These are phyloP conservation scores for Tripterygium wilfordii DNA, from an alignment of 177 flowering plant genomes.

Conservation along the genomic window DNA sequence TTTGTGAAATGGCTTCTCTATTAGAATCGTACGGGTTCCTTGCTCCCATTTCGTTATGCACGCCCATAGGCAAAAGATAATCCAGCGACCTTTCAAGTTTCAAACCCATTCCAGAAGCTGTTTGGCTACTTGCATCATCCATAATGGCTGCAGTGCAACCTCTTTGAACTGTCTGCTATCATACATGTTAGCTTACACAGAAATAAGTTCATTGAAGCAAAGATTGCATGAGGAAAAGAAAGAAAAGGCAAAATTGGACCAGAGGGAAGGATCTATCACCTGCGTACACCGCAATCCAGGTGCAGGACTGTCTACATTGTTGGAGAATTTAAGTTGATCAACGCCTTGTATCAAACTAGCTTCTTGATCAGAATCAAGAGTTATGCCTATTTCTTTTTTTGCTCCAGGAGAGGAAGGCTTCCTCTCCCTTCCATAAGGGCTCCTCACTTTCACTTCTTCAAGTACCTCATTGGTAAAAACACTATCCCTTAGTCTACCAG, in stretches of 20 bases:
- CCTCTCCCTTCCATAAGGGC: slow-evolving; percentile 6
- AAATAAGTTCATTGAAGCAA: too few species aligned
- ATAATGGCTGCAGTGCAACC: slow-evolving; percentile 1
- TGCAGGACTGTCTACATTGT: slow-evolving; percentile 1
- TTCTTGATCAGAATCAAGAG: slow-evolving; percentile 12
- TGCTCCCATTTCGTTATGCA: neutral
- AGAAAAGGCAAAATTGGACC: neutral
- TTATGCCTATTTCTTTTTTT: neutral
- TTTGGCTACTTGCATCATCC: neutral
- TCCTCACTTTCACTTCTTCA: slow-evolving; percentile 10
- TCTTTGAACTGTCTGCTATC: slow-evolving; percentile 12
- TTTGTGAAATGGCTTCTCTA: too few species aligned
- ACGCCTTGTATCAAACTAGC: slow-evolving; percentile 6
- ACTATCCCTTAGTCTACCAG: slow-evolving; percentile 25
- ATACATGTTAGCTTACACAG: too few species aligned
- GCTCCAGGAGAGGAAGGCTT: slow-evolving; percentile 5
- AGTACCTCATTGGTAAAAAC: slow-evolving; percentile 14
- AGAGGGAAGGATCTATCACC: neutral
- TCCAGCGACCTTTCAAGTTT: slow-evolving; percentile 12
- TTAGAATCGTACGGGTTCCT: too few species aligned
- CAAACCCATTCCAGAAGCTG: neutral
- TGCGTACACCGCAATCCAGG: slow-evolving; percentile 1
- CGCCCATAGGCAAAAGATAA: neutral
- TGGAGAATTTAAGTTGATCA: slow-evolving; percentile 10
- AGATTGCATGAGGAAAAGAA: too few species aligned